Evolutionary conservation across 2,329 filamentous ascomycete species (phyloP).

Genomic region (Calonectria pseudoreteaudii): DNA sequence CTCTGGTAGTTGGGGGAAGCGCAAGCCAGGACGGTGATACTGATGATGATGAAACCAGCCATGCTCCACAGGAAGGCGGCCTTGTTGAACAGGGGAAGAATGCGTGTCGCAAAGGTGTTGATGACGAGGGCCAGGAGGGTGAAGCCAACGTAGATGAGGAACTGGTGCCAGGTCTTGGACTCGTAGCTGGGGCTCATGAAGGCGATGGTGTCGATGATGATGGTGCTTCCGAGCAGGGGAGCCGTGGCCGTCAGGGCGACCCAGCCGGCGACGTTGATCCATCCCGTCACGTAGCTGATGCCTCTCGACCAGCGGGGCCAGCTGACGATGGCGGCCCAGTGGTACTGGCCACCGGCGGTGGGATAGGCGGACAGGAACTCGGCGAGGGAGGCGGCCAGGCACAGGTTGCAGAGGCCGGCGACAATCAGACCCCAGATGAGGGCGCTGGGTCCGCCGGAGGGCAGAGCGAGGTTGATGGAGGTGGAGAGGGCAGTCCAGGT

Average conservation of each 20-base stretch:
- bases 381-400: slow-evolving; percentile 75
- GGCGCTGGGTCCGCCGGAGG: slow-evolving; percentile 76
- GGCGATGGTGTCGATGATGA: slow-evolving; percentile 74
- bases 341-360: slow-evolving; percentile 73
- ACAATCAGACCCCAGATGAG: slow-evolving; percentile 78
- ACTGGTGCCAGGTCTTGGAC: slow-evolving; percentile 75
- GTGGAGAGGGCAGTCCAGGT: slow-evolving; percentile 63
- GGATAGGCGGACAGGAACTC: slow-evolving; percentile 77
- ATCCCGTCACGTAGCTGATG: slow-evolving; percentile 78
- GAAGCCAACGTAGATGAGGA: slow-evolving; percentile 77
- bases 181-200: slow-evolving; percentile 70
- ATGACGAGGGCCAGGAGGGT: slow-evolving; percentile 70
- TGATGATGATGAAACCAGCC: slow-evolving; percentile 76
- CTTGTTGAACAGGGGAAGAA: slow-evolving; percentile 75
- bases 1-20: slow-evolving; percentile 73
- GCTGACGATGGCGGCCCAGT: slow-evolving; percentile 76
- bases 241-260: slow-evolving; percentile 76
- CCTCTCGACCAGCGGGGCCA: slow-evolving; percentile 70
- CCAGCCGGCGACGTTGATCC: slow-evolving; percentile 81
- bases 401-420: slow-evolving; percentile 76
- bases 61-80: slow-evolving; percentile 79
- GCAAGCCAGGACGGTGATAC: slow-evolving; percentile 75
- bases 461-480: slow-evolving; percentile 64
- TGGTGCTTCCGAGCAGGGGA: slow-evolving; percentile 74
- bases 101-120: slow-evolving; percentile 69